These are phyloP conservation scores for Saccharomycopsis javanensis DNA, from an alignment of 805 yeast species.

Conservation along the genomic window DNA sequence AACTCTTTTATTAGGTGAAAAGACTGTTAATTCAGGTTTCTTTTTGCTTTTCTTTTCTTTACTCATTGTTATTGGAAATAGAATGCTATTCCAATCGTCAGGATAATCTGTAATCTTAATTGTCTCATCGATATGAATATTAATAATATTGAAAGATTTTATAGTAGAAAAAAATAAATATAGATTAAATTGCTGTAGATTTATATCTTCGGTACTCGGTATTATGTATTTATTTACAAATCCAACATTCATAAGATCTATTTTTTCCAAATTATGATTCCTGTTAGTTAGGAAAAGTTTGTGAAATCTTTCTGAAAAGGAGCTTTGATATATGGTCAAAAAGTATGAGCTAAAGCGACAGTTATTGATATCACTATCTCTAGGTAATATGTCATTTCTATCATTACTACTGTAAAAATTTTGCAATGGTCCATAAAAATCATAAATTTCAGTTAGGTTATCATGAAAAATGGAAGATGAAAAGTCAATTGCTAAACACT, in stretches of 20 bases:
- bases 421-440: not conserved
- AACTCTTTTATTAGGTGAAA: not conserved
- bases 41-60: not conserved
- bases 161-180: not conserved
- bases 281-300: not conserved
- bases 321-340: not conserved
- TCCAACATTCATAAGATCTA: not conserved
- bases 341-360: not conserved
- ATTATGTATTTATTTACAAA: not conserved
- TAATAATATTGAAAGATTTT: not conserved
- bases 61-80: not conserved
- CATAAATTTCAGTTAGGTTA: not conserved
- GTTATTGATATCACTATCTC: not conserved
- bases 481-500: not conserved
- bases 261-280: not conserved
- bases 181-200: not conserved
- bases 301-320: not conserved
- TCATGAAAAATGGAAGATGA: not conserved
- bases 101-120: conserved; percentile 88
- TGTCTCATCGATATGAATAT: conserved; percentile 56
- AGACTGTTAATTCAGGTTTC: not conserved
- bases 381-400: not conserved
- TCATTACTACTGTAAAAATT: not conserved
- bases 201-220: not conserved
- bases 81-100: conserved; percentile 61